Evolutionary conservation across 2,329 filamentous ascomycete species (phyloP).

Genomic region (Colletotrichum sp.): DNA sequence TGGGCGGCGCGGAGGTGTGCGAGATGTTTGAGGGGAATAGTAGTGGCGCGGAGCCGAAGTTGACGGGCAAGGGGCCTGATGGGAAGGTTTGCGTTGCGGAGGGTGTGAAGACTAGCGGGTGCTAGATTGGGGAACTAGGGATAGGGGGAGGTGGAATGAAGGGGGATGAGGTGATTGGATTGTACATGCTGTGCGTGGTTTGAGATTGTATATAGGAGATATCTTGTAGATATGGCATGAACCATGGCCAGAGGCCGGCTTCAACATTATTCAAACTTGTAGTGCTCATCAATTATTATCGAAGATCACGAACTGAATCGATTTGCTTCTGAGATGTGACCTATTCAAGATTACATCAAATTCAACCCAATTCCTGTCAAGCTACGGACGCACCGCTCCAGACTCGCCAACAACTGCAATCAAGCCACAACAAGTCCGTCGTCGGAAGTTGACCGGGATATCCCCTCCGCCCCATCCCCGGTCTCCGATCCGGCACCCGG

Average conservation of each 20-base stretch:
- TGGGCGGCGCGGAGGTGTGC: conserved; percentile 19
- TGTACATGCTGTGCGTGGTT: not conserved
- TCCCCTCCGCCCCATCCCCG: not conserved
- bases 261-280: not conserved
- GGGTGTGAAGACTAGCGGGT: conserved; percentile 13
- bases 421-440: not conserved
- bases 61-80: conserved; percentile 14
- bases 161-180: too few species aligned
- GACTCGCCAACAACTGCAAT: not conserved
- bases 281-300: not conserved
- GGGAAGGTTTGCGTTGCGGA: conserved; percentile 13
- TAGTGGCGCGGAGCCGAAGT: conserved; percentile 6
- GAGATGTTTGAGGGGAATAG: conserved; percentile 16
- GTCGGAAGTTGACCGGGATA: not conserved
- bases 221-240: not conserved
- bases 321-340: not conserved
- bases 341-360: not conserved
- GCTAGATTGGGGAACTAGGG: not conserved
- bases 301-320: not conserved
- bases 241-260: not conserved
- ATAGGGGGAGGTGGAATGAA: not conserved
- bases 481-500: not conserved
- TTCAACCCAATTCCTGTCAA: not conserved
- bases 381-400: not conserved
- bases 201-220: not conserved